Conservation (phyloP, 2,329 filamentous ascomycete genomes). For the Fusarium sp. region DNA sequence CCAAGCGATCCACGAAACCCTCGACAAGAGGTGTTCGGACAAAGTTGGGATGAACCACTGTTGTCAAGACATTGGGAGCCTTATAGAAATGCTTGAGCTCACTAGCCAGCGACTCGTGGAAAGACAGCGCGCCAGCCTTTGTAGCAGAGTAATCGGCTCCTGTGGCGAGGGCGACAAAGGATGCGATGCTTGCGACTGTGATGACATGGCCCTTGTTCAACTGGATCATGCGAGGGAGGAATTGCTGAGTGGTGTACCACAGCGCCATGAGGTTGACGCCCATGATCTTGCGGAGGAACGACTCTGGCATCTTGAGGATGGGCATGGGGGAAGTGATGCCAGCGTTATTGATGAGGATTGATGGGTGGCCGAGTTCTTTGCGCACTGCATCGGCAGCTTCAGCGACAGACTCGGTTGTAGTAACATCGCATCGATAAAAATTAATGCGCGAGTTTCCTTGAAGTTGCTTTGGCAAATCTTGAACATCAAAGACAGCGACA, state of each 20-base stretch:
- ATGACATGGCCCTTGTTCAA: conserved; percentile 76
- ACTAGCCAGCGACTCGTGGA: conserved; percentile 71
- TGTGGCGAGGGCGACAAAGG: conserved; percentile 66
- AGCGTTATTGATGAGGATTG: conserved; percentile 77
- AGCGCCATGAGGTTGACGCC: conserved; percentile 74
- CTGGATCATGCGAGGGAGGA: conserved; percentile 71
- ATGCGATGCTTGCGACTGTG: conserved; percentile 73
- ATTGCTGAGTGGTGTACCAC: conserved; percentile 71
- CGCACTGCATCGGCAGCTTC: conserved; percentile 52
- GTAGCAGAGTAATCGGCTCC: conserved; percentile 73
- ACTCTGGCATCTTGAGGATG: conserved; percentile 66
- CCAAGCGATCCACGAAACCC: conserved; percentile 44
- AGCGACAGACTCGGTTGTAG: conserved; percentile 55
- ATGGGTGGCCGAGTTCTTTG: conserved; percentile 66
- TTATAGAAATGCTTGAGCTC: conserved; percentile 69
- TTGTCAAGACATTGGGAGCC: conserved; percentile 69
- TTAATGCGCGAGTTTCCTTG: conserved; percentile 34
- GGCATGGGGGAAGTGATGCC: conserved; percentile 68
- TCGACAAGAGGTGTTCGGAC: conserved; percentile 58
- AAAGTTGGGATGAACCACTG: conserved; percentile 69
- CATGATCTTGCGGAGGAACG: conserved; percentile 70
- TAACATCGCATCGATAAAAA: conserved; percentile 53
- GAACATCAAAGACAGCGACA: conserved; percentile 75
- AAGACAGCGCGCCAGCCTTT: conserved; percentile 72
- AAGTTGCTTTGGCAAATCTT: conserved; percentile 41